These are phyloP conservation scores for Kuraishia cidri DNA, from an alignment of 805 yeast species.

Conservation along the genomic window DNA sequence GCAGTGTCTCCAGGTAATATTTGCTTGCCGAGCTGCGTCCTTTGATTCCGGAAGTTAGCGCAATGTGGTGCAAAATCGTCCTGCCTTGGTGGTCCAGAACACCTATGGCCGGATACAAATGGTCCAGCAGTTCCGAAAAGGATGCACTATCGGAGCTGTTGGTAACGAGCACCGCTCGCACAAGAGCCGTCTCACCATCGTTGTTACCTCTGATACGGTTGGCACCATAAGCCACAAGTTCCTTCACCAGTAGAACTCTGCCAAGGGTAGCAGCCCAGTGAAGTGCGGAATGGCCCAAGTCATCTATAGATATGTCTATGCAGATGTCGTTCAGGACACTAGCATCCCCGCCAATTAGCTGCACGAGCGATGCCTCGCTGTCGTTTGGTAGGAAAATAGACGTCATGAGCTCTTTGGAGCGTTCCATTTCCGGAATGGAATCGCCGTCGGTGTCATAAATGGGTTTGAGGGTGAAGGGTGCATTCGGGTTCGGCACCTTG, in stretches of 20 bases:
- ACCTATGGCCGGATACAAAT: conserved; percentile 66
- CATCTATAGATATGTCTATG: conserved; percentile 85
- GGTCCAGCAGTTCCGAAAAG: conserved; percentile 61
- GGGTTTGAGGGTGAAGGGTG: conserved; percentile 42
- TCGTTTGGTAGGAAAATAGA: conserved; percentile 40
- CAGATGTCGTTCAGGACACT: conserved; percentile 30
- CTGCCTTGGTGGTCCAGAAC: conserved; percentile 63
- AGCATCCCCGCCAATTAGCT: conserved; percentile 17
- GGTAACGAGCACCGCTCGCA: conserved; percentile 77
- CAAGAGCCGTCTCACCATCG: conserved; percentile 81
- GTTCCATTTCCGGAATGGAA: conserved; percentile 20
- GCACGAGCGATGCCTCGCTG: conserved; percentile 14
- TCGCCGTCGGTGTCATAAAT: conserved; percentile 9
- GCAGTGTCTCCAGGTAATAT: conserved; percentile 60
- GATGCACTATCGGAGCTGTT: conserved; percentile 74
- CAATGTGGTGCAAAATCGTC: conserved; percentile 82
- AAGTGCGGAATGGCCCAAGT: conserved; percentile 84
- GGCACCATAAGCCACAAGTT: conserved; percentile 60
- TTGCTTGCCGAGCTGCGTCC: conserved; percentile 67
- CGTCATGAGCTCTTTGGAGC: conserved; percentile 34
- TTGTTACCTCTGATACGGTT: conserved; percentile 65
- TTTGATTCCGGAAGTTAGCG: conserved; percentile 68
- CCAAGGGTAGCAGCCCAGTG: conserved; percentile 97
- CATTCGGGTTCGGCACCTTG: conserved; percentile 28
- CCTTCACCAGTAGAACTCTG: conserved; percentile 56